Percentiles rank a stretch among this genome's conserved stretches.
These are phyloP conservation scores for Nakazawaea ishiwadae DNA, from an alignment of 805 yeast species.

Conservation along the genomic window DNA sequence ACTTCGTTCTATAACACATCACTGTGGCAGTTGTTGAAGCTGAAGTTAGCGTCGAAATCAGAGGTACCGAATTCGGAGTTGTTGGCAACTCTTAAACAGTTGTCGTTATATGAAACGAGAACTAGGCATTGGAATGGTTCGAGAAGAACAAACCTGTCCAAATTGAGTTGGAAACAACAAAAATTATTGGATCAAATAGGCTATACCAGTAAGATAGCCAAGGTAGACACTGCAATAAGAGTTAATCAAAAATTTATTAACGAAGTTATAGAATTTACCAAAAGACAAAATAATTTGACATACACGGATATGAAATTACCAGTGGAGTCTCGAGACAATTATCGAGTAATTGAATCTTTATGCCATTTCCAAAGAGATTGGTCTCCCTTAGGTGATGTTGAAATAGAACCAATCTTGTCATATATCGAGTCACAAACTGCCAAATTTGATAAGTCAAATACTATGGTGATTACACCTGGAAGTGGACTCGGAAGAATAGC, in stretches of 20 bases:
- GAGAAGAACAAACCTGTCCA: constrained; percentile 23
- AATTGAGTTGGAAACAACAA: constrained; percentile 50
- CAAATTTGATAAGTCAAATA: constrained; percentile 25
- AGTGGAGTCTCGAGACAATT: constrained; percentile 22
- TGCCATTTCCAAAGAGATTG: constrained; percentile 82
- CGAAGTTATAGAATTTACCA: constrained; percentile 36
- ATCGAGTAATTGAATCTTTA: constrained; percentile 59
- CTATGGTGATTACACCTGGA: constrained; percentile 75
- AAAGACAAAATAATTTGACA: constrained; percentile 31
- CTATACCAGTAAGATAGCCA: constrained; percentile 46
- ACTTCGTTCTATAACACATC: constrained; percentile 22
- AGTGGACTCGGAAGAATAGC: constrained; percentile 82
- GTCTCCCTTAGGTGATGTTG: constrained; percentile 44
- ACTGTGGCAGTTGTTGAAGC: constrained; percentile 14
- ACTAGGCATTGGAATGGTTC: constrained; percentile 41
- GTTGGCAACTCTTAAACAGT: constrained; percentile 4
- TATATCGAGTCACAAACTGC: constrained; percentile 43
- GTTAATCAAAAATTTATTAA: constrained; percentile 44
- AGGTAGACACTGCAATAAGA: constrained; percentile 41
- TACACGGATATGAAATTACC: constrained; percentile 38
- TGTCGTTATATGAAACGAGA: constrained; percentile 13
- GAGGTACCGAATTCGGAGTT: constrained; percentile 9
- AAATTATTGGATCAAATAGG: constrained; percentile 46
- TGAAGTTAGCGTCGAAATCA: constrained; percentile 11
- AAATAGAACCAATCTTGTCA: constrained; percentile 46